phyloP scores from a whole-genome alignment of 768 basidiomycete species.

The Pleurotus citrinopileatus region DNA sequence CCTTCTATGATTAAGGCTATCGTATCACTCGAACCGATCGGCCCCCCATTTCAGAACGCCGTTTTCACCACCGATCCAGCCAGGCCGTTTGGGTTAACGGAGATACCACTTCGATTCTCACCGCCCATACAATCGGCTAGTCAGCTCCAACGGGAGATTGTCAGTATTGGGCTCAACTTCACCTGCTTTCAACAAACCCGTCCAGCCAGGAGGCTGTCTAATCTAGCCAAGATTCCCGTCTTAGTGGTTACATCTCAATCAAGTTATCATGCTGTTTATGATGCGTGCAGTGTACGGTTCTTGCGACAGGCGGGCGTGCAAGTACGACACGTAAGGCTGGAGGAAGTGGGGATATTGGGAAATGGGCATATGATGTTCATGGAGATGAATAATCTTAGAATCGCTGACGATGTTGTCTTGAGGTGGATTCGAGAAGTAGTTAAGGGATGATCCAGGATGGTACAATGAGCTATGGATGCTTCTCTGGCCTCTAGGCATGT shows the following conservation, averaged over 20 bases:
- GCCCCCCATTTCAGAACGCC: constrained; percentile 45
- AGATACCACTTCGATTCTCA: constrained; percentile 39
- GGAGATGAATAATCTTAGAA: constrained; percentile 45
- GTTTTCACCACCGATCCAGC: constrained; percentile 32
- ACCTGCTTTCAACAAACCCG: constrained; percentile 40
- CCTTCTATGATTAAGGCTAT: constrained; percentile 44
- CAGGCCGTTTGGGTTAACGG: constrained; percentile 47
- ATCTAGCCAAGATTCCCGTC: constrained; percentile 41
- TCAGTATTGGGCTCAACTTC: constrained; percentile 26
- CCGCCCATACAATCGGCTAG: constrained; percentile 38
- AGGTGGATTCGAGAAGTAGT: constrained; percentile 32
- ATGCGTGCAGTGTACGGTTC: constrained; percentile 41
- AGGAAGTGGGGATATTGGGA: constrained; percentile 43
- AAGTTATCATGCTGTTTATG: constrained; percentile 49
- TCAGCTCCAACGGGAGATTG: constrained; percentile 29
- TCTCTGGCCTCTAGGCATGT: too few relatives aligned
- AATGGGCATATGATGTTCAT: constrained; percentile 60
- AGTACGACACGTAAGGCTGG: constrained; percentile 37
- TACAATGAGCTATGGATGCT: too few relatives aligned
- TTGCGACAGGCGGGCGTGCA: constrained; percentile 41
- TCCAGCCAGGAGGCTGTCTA: constrained; percentile 39
- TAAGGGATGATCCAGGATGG: background rate
- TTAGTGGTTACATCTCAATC: constrained; percentile 47
- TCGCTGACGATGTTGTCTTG: constrained; percentile 37
- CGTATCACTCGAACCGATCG: constrained; percentile 46